Conservation (phyloP, 345 rosid species). For the thale cress (Arabidopsis thaliana) region DNA sequence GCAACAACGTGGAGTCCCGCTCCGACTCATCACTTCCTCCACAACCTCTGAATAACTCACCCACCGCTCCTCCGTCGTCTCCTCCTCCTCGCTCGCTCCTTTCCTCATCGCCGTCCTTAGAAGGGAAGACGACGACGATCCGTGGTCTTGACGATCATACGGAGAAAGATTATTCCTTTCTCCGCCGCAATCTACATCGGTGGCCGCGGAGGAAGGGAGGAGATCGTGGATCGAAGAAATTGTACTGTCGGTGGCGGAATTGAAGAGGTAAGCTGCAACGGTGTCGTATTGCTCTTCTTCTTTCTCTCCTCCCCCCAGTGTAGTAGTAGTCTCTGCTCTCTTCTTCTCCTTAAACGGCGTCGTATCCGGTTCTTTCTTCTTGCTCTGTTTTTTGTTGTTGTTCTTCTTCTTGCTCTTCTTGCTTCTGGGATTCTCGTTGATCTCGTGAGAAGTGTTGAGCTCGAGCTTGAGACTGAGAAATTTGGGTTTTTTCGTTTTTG, state of each 20-base stretch:
- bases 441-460: slow-evolving; percentile 39
- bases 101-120: slow-evolving; percentile 74
- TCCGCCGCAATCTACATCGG: slow-evolving; percentile 38
- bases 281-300: slow-evolving; percentile 51
- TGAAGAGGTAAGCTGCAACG: slow-evolving; percentile 62
- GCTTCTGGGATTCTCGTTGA: slow-evolving; percentile 28
- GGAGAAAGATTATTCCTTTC: slow-evolving; percentile 42
- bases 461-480: slow-evolving; percentile 65
- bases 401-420: slow-evolving; percentile 35
- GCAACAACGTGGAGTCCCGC: slow-evolving; percentile 40
- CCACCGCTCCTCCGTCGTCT: slow-evolving; percentile 87
- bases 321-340: slow-evolving; percentile 13
- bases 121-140: slow-evolving; percentile 48
- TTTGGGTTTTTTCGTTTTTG: slow-evolving; percentile 69
- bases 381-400: slow-evolving; percentile 42
- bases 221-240: slow-evolving; percentile 60
- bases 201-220: slow-evolving; percentile 52
- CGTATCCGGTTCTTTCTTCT: slow-evolving; percentile 1
- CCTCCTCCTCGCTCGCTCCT: slow-evolving; percentile 62
- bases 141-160: slow-evolving; percentile 39
- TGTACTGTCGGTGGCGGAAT: slow-evolving; percentile 54
- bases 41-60: slow-evolving; percentile 81
- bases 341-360: slow-evolving; percentile 27
- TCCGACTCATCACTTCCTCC: slow-evolving; percentile 66
- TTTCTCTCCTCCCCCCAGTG: slow-evolving; percentile 10